These are phyloP conservation scores for Sphagnum contortum DNA, from an alignment of 225 moss, liverwort and hornwort species.

Conservation along the genomic window DNA sequence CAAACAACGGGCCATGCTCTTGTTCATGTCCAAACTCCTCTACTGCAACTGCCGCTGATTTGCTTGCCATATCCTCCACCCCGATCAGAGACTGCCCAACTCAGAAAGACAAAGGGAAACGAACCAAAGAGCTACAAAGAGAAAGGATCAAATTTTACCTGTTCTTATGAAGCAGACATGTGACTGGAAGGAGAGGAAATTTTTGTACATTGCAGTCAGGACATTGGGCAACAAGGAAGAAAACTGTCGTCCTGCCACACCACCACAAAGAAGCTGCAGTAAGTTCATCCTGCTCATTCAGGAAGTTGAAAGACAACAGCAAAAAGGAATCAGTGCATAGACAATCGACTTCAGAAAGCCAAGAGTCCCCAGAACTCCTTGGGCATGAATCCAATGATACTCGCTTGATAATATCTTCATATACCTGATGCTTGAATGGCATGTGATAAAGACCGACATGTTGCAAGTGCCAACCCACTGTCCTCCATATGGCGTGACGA, in stretches of 20 bases:
- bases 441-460: slow-evolving; percentile 81
- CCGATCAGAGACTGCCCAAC: slow-evolving; percentile 13
- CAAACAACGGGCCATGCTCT: slow-evolving; percentile 74
- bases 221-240: slow-evolving; percentile 66
- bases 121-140: background rate
- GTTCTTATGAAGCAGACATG: slow-evolving; percentile 90
- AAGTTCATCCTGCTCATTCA: background rate
- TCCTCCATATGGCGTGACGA: slow-evolving; percentile 85
- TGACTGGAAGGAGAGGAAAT: slow-evolving; percentile 69
- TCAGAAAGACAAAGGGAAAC: slow-evolving; percentile 7
- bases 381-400: too few relatives aligned
- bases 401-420: background rate
- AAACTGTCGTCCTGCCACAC: slow-evolving; percentile 59
- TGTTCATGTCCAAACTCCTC: slow-evolving; percentile 86
- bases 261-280: slow-evolving; percentile 2
- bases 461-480: slow-evolving; percentile 67
- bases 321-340: too few relatives aligned
- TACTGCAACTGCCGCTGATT: slow-evolving; percentile 74
- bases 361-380: too few relatives aligned
- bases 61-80: slow-evolving; percentile 29
- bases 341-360: too few relatives aligned
- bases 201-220: slow-evolving; percentile 65
- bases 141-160: slow-evolving; percentile 28
- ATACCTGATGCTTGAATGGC: slow-evolving; percentile 92
- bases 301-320: too few relatives aligned